A percentile compares a stretch with the other conserved stretches of the same genome.
Evolutionary conservation across 31 red algal genomes (phyloP).

Genomic region (Asparagopsis taxiformis): DNA sequence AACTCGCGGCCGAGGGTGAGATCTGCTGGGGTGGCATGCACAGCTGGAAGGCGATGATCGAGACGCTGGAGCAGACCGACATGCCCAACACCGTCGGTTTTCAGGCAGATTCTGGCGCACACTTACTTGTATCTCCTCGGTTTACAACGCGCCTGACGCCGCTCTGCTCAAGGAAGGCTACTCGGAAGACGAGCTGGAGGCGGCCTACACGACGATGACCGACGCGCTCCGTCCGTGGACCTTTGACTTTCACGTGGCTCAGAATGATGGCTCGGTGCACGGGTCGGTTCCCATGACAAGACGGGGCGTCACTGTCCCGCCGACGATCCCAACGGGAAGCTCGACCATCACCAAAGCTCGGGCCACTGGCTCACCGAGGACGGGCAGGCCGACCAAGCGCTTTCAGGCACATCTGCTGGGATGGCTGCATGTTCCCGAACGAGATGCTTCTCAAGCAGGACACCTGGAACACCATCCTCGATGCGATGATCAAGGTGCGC

Average conservation of each 20-base stretch:
- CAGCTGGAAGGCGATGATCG: slow-evolving; percentile 3
- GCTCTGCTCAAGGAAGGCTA: slow-evolving; percentile 11
- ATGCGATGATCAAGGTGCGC: slow-evolving; percentile 7
- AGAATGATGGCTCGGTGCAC: slow-evolving; percentile 10
- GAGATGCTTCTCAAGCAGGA: neutral
- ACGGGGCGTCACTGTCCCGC: slow-evolving; percentile 10
- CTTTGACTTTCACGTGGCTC: slow-evolving; percentile 9
- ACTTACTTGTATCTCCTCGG: slow-evolving; percentile 9
- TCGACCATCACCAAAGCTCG: neutral
- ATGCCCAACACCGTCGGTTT: slow-evolving; percentile 2
- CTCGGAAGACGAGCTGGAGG: slow-evolving; percentile 1
- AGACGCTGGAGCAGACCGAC: neutral
- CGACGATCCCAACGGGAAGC: slow-evolving; percentile 1
- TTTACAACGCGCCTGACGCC: slow-evolving; percentile 1
- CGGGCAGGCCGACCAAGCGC: slow-evolving; percentile 1
- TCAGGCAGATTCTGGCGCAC: slow-evolving; percentile 8
- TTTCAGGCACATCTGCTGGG: slow-evolving; percentile 9
- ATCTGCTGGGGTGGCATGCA: slow-evolving; percentile 24
- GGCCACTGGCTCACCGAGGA: neutral
- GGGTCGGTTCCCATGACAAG: slow-evolving; percentile 12
- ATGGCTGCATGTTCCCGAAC: slow-evolving; percentile 10
- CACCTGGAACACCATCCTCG: slow-evolving; percentile 8
- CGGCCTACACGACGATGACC: slow-evolving; percentile 3
- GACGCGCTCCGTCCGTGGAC: slow-evolving; percentile 9
- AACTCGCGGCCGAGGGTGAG: slow-evolving; percentile 12